Conservation (phyloP, 768 basidiomycete genomes). For the Leucocoprinus leucothites region DNA sequence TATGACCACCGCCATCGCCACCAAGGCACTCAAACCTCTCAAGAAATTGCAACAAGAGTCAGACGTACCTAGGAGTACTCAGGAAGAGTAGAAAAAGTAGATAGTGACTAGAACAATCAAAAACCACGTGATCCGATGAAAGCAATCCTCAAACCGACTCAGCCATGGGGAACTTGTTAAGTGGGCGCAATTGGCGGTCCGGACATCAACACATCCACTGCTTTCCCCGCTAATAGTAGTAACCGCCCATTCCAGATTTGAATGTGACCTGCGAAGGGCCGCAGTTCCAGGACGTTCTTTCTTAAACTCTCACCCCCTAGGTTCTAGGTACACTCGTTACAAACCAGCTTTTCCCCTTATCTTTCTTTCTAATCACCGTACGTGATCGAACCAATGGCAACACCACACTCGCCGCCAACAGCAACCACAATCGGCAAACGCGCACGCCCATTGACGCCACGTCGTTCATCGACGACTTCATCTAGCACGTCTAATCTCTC, state of each 20-base stretch:
- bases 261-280: neutral
- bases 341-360: too few species aligned
- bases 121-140: too few species aligned
- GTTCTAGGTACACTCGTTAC: too few species aligned
- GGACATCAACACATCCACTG: too few species aligned
- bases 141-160: constrained; percentile 59
- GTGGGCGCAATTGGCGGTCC: neutral
- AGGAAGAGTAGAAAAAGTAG: too few species aligned
- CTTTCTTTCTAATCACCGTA: too few species aligned
- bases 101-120: too few species aligned
- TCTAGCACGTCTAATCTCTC: constrained; percentile 13
- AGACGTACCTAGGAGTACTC: too few species aligned
- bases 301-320: neutral
- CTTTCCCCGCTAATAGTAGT: neutral
- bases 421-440: constrained; percentile 6
- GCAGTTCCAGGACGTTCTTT: neutral
- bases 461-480: constrained; percentile 31
- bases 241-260: neutral
- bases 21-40: too few species aligned
- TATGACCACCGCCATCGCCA: too few species aligned
- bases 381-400: neutral
- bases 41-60: constrained; percentile 72
- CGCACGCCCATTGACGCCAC: constrained; percentile 35
- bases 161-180: constrained; percentile 60
- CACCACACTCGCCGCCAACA: constrained; percentile 7